Evolutionary conservation across 2,329 filamentous ascomycete genomes (phyloP).

Genomic region (Rhynchosporium agropyri): DNA sequence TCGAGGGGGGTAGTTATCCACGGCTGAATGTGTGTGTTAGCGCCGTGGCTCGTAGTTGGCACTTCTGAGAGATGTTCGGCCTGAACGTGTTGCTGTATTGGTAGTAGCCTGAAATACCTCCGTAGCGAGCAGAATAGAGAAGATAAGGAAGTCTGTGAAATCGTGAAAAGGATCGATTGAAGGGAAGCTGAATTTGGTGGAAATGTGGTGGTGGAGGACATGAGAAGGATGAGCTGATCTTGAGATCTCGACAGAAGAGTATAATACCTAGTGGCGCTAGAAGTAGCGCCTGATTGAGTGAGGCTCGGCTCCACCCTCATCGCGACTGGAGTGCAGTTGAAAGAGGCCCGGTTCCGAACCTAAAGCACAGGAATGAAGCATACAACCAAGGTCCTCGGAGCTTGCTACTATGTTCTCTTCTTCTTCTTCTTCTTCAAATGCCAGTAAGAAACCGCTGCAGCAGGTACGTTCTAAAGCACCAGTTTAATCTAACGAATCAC

Average conservation of each 20-base stretch:
- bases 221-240: not conserved
- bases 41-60: not conserved
- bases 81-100: not conserved
- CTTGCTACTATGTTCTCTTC: slow-evolving; percentile 61
- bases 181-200: not conserved
- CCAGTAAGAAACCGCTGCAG: slow-evolving; percentile 70
- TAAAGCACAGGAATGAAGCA: slow-evolving; percentile 23
- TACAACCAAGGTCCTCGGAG: slow-evolving; percentile 21
- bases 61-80: not conserved
- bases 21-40: not conserved
- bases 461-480: slow-evolving; percentile 59
- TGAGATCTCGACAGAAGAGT: not conserved
- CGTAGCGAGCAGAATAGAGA: not conserved
- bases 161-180: not conserved
- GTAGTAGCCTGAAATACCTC: not conserved
- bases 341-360: not conserved
- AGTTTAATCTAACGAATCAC: slow-evolving; percentile 25
- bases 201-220: not conserved
- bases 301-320: not conserved
- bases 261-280: not conserved
- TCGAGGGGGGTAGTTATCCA: not conserved
- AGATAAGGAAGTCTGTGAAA: not conserved
- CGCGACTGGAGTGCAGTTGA: not conserved
- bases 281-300: not conserved
- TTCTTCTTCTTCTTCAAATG: slow-evolving; percentile 46